Conservation (phyloP, 1,284 basidiomycete genomes). For the Fistulina hepatica region DNA sequence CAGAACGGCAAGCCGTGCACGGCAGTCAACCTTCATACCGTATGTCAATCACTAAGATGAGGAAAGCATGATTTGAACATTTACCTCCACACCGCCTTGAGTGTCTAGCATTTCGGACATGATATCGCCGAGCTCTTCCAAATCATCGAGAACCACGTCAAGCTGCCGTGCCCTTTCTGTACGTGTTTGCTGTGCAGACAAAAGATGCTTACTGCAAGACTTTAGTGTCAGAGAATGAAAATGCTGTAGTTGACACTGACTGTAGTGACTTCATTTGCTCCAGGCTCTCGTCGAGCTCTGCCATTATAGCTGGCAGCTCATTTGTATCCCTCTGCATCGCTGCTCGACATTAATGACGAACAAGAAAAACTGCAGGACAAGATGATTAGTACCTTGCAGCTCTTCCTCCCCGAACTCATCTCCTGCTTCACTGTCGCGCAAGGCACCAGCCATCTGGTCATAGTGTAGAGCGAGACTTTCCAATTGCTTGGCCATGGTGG, state of each 20-base stretch:
- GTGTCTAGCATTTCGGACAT: constrained; percentile 65
- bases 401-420: constrained; percentile 57
- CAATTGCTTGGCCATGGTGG: constrained; percentile 59
- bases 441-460: constrained; percentile 57
- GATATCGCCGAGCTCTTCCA: constrained; percentile 66
- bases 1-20: constrained; percentile 41
- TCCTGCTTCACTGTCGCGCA: constrained; percentile 55
- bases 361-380: background rate
- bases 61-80: constrained; percentile 5
- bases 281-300: constrained; percentile 53
- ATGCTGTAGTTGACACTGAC: constrained; percentile 30
- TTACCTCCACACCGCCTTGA: constrained; percentile 56
- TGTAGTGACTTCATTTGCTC: constrained; percentile 38
- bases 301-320: constrained; percentile 60
- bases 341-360: constrained; percentile 18
- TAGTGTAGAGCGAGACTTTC: constrained; percentile 63
- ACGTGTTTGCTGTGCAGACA: constrained; percentile 32
- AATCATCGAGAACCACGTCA: constrained; percentile 43
- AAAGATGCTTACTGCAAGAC: constrained; percentile 36
- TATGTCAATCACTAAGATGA: constrained; percentile 1
- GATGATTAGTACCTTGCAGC: constrained; percentile 41
- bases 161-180: constrained; percentile 35
- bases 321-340: constrained; percentile 70
- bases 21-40: constrained; percentile 34
- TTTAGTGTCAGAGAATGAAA: background rate